These are phyloP conservation scores for Cyberlindnera americana DNA, from an alignment of 805 yeast genomes.

Conservation along the genomic window DNA sequence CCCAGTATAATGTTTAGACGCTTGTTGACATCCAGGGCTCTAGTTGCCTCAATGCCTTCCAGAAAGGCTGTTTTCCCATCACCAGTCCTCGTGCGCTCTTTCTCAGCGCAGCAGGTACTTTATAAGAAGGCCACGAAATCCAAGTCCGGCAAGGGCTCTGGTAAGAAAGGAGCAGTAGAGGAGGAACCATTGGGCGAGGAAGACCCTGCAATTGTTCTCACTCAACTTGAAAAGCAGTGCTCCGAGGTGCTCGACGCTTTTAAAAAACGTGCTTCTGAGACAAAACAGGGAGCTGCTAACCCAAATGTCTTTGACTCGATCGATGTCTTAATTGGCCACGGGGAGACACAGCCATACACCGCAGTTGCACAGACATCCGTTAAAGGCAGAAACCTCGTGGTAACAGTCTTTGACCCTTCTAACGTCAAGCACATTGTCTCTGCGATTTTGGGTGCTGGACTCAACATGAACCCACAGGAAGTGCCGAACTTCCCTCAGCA, in stretches of 20 bases:
- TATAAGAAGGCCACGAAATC: constrained; percentile 22
- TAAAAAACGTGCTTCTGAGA: constrained; percentile 53
- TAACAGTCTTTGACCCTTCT: constrained; percentile 87
- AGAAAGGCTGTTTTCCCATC: background rate
- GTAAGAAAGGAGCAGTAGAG: background rate
- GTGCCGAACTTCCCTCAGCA: constrained; percentile 72
- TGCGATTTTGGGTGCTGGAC: constrained; percentile 60
- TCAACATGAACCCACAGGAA: constrained; percentile 77
- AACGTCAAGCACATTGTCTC: constrained; percentile 67
- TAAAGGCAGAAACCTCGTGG: constrained; percentile 63
- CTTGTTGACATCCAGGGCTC: background rate
- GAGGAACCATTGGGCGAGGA: constrained; percentile 17
- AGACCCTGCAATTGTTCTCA: constrained; percentile 21
- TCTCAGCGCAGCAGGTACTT: constrained; percentile 5
- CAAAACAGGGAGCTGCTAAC: constrained; percentile 67
- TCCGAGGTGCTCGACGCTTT: constrained; percentile 48
- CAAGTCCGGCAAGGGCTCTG: constrained; percentile 13
- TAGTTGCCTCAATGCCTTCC: background rate
- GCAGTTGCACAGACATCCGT: constrained; percentile 67
- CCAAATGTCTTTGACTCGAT: constrained; percentile 63
- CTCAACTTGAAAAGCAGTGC: constrained; percentile 30
- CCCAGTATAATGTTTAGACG: constrained; percentile 15
- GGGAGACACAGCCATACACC: constrained; percentile 46
- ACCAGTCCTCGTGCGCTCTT: constrained; percentile 5
- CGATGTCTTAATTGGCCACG: constrained; percentile 45